Conservation (phyloP, 768 basidiomycete species). For the Panaeolus cyanescens region DNA sequence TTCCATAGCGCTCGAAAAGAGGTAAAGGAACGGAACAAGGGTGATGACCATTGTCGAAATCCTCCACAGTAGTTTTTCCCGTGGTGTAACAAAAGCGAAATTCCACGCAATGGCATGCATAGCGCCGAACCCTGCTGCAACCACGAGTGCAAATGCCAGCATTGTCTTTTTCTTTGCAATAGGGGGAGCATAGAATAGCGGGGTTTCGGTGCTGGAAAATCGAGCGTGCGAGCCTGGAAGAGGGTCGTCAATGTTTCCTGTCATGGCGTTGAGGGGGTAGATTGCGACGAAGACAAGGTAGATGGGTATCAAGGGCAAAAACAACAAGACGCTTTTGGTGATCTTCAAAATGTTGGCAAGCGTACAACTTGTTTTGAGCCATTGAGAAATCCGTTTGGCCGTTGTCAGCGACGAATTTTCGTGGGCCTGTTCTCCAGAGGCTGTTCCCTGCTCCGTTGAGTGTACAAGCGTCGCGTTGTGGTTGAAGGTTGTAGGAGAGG, state of each 20-base stretch:
- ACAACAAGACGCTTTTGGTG: not conserved
- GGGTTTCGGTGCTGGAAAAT: not conserved
- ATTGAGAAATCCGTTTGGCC: not conserved
- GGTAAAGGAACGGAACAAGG: constrained; percentile 1
- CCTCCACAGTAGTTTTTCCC: constrained; percentile 9
- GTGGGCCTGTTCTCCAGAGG: not conserved
- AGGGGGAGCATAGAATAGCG: constrained; percentile 9
- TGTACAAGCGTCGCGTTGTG: not conserved
- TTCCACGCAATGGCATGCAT: constrained; percentile 7
- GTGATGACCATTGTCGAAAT: not conserved
- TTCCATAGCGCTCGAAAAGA: not conserved
- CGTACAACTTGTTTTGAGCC: not conserved
- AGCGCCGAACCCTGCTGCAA: constrained; percentile 6
- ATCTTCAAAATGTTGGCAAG: not conserved
- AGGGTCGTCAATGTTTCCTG: not conserved
- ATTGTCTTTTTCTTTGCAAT: constrained; percentile 4
- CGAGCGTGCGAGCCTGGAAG: not conserved
- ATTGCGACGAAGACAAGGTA: not conserved
- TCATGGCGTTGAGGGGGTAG: not conserved
- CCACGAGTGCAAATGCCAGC: constrained; percentile 1
- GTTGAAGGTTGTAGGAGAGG: not conserved
- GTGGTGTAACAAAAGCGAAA: constrained; percentile 3
- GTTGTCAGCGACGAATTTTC: not conserved
- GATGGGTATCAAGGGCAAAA: not conserved
- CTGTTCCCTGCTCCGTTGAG: not conserved